Evolutionary conservation across 176 grass and related monocot species (phyloP).

Genomic region (Triticum turgidum): DNA sequence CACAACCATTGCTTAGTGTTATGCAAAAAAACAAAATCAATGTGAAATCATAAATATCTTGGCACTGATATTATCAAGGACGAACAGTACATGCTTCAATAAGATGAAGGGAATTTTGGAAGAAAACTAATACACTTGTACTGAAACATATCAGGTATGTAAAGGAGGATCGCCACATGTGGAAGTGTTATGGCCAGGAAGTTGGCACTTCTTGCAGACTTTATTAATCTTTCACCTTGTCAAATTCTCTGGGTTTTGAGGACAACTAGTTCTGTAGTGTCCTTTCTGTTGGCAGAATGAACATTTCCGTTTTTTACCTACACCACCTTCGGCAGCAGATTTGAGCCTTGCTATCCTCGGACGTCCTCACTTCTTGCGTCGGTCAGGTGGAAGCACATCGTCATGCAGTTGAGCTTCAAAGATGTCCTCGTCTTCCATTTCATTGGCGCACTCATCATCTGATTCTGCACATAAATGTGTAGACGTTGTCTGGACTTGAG

Average conservation of each 20-base stretch:
- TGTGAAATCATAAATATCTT: too few species aligned
- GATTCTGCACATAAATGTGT: not conserved
- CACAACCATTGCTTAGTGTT: too few species aligned
- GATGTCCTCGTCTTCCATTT: not conserved
- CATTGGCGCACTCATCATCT: not conserved
- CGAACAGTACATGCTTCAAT: too few species aligned
- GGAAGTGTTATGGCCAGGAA: not conserved
- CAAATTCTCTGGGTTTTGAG: not conserved
- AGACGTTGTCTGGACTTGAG: not conserved
- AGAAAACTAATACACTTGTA: too few species aligned
- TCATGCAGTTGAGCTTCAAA: not conserved
- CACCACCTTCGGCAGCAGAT: not conserved
- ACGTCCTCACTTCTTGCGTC: not conserved
- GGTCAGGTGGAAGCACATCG: not conserved
- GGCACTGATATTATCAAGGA: too few species aligned
- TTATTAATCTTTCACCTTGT: not conserved
- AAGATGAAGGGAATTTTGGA: too few species aligned
- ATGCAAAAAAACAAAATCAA: too few species aligned
- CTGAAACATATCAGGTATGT: too few species aligned
- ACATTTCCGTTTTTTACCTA: not conserved
- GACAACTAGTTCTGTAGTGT: not conserved
- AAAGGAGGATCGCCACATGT: not conserved
- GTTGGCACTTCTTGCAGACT: not conserved
- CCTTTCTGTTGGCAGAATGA: not conserved
- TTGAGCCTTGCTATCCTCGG: not conserved